phyloP scores from a whole-genome alignment of 768 basidiomycete species.

The Leccinum fibrillosum region DNA sequence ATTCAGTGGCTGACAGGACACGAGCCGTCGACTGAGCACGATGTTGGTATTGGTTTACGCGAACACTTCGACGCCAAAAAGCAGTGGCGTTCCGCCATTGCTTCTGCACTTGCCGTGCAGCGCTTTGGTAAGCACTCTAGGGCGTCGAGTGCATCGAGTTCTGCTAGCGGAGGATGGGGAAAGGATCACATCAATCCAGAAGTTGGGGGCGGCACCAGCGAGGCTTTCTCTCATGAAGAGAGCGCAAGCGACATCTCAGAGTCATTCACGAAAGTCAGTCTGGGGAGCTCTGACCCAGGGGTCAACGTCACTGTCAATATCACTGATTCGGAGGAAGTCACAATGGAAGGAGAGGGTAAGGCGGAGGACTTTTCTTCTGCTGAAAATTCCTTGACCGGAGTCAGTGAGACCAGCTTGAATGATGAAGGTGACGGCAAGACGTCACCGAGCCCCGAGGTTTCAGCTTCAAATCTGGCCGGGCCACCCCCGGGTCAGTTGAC shows the following conservation, averaged over 20 bases:
- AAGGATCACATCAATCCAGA: conserved; percentile 27
- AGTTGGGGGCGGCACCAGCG: conserved; percentile 30
- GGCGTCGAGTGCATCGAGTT: conserved; percentile 25
- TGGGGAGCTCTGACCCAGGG: conserved; percentile 34
- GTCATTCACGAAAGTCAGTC: conserved; percentile 25
- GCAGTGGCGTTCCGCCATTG: conserved; percentile 72
- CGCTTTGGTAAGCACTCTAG: conserved; percentile 30
- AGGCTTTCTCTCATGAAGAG: conserved; percentile 33
- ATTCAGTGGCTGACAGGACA: conserved; percentile 72
- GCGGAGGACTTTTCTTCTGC: conserved; percentile 18
- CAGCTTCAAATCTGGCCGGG: background rate
- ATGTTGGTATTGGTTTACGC: conserved; percentile 68
- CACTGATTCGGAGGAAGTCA: conserved; percentile 26
- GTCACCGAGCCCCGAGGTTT: conserved; percentile 1
- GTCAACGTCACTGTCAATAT: conserved; percentile 43
- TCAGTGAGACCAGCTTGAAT: conserved; percentile 14
- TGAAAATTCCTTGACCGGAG: conserved; percentile 20
- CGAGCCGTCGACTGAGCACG: conserved; percentile 64
- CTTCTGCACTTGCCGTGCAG: conserved; percentile 40
- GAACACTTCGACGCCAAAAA: conserved; percentile 79
- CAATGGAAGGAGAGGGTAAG: conserved; percentile 23
- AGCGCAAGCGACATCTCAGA: conserved; percentile 21
- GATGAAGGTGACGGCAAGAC: background rate
- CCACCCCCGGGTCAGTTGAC: background rate
- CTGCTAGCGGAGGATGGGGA: conserved; percentile 38